phyloP scores from a whole-genome alignment of 1,139 yeast genomes.

The Spathaspora jeffriesii region DNA sequence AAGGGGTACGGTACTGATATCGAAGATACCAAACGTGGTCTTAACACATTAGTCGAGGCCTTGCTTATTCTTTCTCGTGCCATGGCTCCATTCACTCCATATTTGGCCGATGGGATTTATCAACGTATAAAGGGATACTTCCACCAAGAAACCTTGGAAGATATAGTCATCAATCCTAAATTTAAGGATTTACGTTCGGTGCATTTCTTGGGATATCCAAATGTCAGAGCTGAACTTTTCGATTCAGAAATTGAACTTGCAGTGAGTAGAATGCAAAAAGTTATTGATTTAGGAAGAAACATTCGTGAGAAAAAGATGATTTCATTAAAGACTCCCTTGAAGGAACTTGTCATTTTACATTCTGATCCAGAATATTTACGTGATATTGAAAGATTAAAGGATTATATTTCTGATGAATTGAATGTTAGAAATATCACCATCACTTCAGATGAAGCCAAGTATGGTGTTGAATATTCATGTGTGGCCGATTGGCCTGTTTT shows the following conservation, averaged over 20 bases:
- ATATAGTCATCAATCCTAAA: conserved; percentile 39
- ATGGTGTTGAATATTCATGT: conserved; percentile 89
- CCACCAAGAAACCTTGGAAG: conserved; percentile 50
- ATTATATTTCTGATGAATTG: conserved; percentile 85
- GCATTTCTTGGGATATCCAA: conserved; percentile 90
- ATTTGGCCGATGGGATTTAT: conserved; percentile 88
- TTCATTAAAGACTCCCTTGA: conserved; percentile 93
- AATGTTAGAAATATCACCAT: conserved; percentile 87
- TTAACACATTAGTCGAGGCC: conserved; percentile 90
- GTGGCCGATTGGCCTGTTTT: conserved; percentile 99
- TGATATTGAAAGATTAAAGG: conserved; percentile 77
- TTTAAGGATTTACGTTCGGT: conserved; percentile 73
- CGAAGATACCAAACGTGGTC: conserved; percentile 81
- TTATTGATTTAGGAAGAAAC: conserved; percentile 94
- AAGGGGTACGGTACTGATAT: conserved; percentile 80
- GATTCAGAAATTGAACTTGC: conserved; percentile 81
- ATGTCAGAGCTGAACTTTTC: conserved; percentile 77
- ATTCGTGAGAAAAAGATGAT: conserved; percentile 95
- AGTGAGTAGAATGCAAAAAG: conserved; percentile 95
- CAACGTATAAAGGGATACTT: conserved; percentile 69
- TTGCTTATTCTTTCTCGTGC: conserved; percentile 87
- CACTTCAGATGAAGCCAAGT: conserved; percentile 88
- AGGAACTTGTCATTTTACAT: conserved; percentile 83
- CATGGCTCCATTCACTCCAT: conserved; percentile 99
- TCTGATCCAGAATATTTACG: conserved; percentile 71